Base-by-base conservation (phyloP, 805 yeast genomes). In the Candida verbasci region DNA sequence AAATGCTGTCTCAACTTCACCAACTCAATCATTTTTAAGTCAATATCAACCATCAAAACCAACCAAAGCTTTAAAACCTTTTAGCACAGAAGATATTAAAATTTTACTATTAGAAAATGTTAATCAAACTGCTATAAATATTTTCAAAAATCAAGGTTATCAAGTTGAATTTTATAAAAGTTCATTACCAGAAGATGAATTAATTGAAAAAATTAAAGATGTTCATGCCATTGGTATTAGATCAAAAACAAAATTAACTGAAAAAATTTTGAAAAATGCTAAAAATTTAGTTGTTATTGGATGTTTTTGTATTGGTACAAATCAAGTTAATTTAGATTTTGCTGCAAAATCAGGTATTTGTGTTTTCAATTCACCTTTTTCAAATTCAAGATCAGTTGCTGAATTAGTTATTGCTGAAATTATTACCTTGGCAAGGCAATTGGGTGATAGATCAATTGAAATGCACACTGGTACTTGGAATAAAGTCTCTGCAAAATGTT, bases 301-400 rank as follows among this genome's bases (percentile, higher is more conserved):
- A 40, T 93, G 98, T 71, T 93, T 93, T 84, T 93, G 98, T 75
- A 93, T 93, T 50, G 98, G 98, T 55, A 93, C 97, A 43, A 93
- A 93, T 70, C 98, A 93, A 70, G 98, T 93, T 38, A 94, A 93
- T 61, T 74, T 89, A 46, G 86, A 85, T 49, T 85, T 59, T 52
- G 98, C 98, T 39, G 96, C 97, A 46, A 77, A 82, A 54, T 75
- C 77, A 34, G 98, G 98, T 68, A 77, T 91, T 60, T 89, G 97
- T 31, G 98, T 93, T 17, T 93, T 93, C 82, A 87, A 88, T 75
- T 89, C 98, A 23, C 98, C 98, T 35, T 93, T 93, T 71, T 88
- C 97, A 48, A 93, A 93, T 74, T 91, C 97, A 24, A 82, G 98
- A 70, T 88, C 97, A 2, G 98, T 93, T 29, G 98, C 98, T 42